Conservation (phyloP, 108 stramenopile genomes). For the Fragilaria radians region DNA sequence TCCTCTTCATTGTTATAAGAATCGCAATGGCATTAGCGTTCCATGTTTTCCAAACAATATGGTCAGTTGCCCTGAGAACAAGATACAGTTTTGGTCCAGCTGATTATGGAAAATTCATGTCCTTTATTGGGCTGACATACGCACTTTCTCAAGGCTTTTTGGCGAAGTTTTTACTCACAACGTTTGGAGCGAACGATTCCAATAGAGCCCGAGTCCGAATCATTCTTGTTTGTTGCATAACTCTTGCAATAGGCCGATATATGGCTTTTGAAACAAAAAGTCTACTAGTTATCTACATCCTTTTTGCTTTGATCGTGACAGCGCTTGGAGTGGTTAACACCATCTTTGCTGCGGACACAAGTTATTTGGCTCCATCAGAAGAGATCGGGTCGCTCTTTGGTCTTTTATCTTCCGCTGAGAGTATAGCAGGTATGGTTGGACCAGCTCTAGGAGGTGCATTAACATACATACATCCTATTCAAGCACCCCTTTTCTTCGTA, state of each 20-base stretch:
- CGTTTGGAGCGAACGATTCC: constrained; percentile 25
- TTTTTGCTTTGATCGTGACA: constrained; percentile 60
- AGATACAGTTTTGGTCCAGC: constrained; percentile 73
- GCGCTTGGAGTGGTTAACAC: constrained; percentile 76
- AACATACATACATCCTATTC: constrained; percentile 31
- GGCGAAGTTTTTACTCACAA: constrained; percentile 48
- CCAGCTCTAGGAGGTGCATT: constrained; percentile 61
- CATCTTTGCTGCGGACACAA: constrained; percentile 66
- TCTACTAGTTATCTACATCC: constrained; percentile 36
- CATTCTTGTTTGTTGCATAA: constrained; percentile 41
- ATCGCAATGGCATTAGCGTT: constrained; percentile 69
- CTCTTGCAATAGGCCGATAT: constrained; percentile 53
- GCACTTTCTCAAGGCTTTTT: constrained; percentile 77
- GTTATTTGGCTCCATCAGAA: constrained; percentile 46
- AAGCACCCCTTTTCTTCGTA: constrained; percentile 57
- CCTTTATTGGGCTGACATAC: constrained; percentile 71
- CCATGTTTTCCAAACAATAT: constrained; percentile 80
- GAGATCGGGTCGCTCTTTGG: constrained; percentile 79
- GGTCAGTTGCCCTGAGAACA: constrained; percentile 61
- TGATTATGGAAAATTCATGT: constrained; percentile 75
- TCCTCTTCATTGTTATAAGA: constrained; percentile 46
- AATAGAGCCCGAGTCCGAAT: constrained; percentile 34
- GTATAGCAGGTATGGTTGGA: constrained; percentile 67
- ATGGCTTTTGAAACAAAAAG: constrained; percentile 50
- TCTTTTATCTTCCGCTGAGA: constrained; percentile 59